Evolutionary conservation across 2,329 filamentous ascomycete genomes (phyloP), one percentile per base, ranked within the genome.

Genomic region (Trichoderma arundinaceum): DNA sequence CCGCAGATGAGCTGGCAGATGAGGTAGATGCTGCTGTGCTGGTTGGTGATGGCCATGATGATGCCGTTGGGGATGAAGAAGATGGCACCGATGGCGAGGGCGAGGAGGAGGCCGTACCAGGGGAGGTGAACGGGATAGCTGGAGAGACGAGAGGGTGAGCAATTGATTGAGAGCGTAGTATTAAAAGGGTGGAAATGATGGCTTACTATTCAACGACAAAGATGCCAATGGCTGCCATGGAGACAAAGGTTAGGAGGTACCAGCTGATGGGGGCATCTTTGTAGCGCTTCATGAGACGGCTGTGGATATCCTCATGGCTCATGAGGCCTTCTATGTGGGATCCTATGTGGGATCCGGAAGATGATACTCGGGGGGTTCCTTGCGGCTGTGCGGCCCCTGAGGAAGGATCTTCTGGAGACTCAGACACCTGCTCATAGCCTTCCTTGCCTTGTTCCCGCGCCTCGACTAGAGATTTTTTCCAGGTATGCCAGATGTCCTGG

Each of bases 31-130:
- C 89, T 92, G 77, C 88, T 92, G 76, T 95, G 91, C 74, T 94
- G 92, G 75, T 95, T 96, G 9, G 92, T 96, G 70, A 96, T 92
- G 15, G 92, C 92, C 91, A 95, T 96, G 72, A 96, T 91, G 74
- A 96, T 95, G 67, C 92, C 92, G 69, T 95, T 94, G 10, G 92
- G 92, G 66, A 96, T 92, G 79, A 96, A 96, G 67, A 96, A 90
- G 63, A 94, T 77, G 19, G 89, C 88, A 67, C 92, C 92, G 62
- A 96, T 92, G 32, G 82, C 86, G 2, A 96, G 83, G 1, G 92
- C 91, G 6, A 96, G 83, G 15, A 96, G 81, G 3, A 96, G 82
- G 4, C 92, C 92, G 72, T 95, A 95, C 90, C 92, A 96, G 0
- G 92, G 92, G 1, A 96, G 82, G 73, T 94, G 89, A 52, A 95